Evolutionary conservation across 331 rosid species (phyloP).

Genomic region (Pyracantha coccinea): DNA sequence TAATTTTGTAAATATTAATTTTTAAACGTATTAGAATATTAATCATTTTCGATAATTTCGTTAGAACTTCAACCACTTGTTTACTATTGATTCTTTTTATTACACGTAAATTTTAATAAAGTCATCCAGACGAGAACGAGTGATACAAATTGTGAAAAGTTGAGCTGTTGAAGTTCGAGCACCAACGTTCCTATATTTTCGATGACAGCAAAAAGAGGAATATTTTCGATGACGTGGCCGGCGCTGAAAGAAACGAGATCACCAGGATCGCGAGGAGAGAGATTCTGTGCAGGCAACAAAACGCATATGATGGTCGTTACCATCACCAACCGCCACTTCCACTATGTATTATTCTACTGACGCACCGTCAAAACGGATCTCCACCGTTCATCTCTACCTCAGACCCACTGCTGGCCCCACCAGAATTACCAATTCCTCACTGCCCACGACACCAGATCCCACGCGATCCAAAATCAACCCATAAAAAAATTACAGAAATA

Average conservation of each 20-base stretch:
- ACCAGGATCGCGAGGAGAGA: background rate
- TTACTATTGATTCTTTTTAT: no score
- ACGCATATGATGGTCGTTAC: background rate
- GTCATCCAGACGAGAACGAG: no score
- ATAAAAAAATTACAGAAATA: background rate
- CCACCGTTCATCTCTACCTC: background rate
- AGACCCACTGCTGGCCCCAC: background rate
- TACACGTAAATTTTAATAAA: no score
- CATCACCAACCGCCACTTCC: background rate
- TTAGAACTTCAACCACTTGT: no score
- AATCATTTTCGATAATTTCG: no score
- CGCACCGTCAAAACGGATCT: background rate
- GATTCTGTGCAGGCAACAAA: background rate
- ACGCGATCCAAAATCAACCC: background rate
- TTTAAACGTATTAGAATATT: no score
- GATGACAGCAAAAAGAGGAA: no score
- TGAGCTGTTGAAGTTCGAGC: no score
- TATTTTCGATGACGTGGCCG: background rate
- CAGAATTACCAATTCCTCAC: background rate
- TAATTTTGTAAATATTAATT: no score
- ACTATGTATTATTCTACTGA: background rate
- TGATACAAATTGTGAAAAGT: no score
- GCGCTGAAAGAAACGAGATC: background rate
- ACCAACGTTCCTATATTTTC: no score
- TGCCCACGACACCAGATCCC: background rate